These are phyloP conservation scores for Nemania bipapillata DNA, from an alignment of 2,329 filamentous ascomycete species.

Conservation along the genomic window DNA sequence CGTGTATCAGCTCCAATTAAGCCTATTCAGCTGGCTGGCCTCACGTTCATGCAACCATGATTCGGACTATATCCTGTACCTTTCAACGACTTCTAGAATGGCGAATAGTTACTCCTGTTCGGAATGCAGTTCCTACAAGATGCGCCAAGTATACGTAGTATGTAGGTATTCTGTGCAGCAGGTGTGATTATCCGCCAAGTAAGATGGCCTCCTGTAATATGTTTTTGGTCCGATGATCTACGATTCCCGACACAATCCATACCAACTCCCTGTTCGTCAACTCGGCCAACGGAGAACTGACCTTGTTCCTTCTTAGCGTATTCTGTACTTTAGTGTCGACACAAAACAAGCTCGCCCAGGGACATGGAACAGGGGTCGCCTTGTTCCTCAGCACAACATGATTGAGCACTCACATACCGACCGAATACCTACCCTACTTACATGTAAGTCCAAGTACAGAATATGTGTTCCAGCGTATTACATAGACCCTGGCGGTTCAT, in stretches of 20 bases:
- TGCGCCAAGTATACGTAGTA: not conserved
- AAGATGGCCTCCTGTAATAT: not conserved
- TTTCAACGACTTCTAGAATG: not conserved
- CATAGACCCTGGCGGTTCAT: conserved; percentile 57
- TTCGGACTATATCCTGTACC: not conserved
- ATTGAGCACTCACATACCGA: too few relatives aligned
- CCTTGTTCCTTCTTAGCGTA: conserved; percentile 4
- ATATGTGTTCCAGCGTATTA: conserved; percentile 41
- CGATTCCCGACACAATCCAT: conserved; percentile 30
- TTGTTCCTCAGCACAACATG: conserved; percentile 42
- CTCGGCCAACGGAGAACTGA: not conserved
- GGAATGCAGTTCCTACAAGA: too few relatives aligned
- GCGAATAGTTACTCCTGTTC: conserved; percentile 2
- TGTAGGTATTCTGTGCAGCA: too few relatives aligned
- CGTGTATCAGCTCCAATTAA: conserved; percentile 43
- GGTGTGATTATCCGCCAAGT: not conserved
- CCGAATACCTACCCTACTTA: too few relatives aligned
- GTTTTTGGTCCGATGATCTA: conserved; percentile 12
- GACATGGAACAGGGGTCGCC: conserved; percentile 43
- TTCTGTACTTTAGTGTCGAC: conserved; percentile 17
- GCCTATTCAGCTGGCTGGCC: conserved; percentile 37
- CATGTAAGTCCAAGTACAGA: too few relatives aligned
- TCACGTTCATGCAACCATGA: conserved; percentile 38
- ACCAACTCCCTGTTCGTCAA: conserved; percentile 14
- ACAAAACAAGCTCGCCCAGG: conserved; percentile 42